Conservation (phyloP, 23 red algal species). For the Gracilaria gracilis region DNA sequence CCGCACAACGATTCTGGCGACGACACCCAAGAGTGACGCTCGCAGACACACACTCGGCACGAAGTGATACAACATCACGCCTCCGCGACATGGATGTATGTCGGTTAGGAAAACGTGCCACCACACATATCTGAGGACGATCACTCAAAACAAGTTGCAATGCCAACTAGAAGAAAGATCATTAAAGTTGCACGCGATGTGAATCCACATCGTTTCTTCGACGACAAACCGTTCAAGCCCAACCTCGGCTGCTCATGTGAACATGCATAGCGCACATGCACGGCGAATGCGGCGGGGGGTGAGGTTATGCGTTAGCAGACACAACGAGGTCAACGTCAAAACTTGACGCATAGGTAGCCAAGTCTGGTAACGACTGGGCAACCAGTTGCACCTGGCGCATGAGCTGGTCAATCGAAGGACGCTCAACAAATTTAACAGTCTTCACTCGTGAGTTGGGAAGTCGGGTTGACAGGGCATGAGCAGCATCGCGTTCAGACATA, state of each 20-base stretch:
- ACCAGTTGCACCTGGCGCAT: conserved; percentile 87
- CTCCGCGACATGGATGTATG: background rate
- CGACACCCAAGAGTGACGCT: background rate
- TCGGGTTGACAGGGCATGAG: conserved; percentile 76
- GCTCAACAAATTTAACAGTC: conserved; percentile 97
- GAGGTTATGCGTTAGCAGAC: conserved; percentile 45
- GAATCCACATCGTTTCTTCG: background rate
- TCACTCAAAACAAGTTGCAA: background rate
- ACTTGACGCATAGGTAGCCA: conserved; percentile 59
- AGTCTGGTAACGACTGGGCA: conserved; percentile 63
- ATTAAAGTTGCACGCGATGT: background rate
- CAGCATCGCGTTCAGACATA: conserved; percentile 91
- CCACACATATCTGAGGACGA: background rate
- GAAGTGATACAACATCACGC: background rate
- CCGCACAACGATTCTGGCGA: background rate
- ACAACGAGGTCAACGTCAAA: conserved; percentile 75
- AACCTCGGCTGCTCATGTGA: background rate
- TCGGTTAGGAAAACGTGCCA: background rate
- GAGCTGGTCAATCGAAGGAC: conserved; percentile 86
- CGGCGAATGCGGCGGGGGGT: background rate
- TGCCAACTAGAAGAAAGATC: background rate
- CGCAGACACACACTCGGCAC: background rate
- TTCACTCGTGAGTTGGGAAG: conserved; percentile 80
- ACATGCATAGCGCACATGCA: background rate
- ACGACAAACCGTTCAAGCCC: conserved; percentile 18